A percentile compares a stretch with the other conserved stretches of the same genome.
Conservation (phyloP, 1,284 basidiomycete species). For the Amylostereum areolatum region DNA sequence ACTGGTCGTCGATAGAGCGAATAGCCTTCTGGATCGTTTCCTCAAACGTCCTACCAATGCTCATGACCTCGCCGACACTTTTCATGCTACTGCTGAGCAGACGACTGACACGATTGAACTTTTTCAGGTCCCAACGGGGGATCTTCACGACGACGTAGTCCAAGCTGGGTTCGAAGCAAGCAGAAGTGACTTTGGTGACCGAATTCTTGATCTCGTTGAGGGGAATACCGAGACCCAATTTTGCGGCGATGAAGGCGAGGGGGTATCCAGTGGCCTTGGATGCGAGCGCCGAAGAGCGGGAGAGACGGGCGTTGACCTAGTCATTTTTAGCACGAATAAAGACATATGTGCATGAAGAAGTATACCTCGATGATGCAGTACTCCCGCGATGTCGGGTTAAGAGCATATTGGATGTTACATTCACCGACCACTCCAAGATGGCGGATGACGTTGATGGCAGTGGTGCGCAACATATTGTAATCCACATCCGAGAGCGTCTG, state of each 20-base stretch:
- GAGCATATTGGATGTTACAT: slow-evolving; percentile 98
- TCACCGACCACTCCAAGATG: slow-evolving; percentile 97
- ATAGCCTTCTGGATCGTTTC: slow-evolving; percentile 99
- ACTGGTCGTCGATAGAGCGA: slow-evolving; percentile 91
- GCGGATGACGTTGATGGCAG: slow-evolving; percentile 96
- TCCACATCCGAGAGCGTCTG: slow-evolving; percentile 97
- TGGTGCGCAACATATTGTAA: slow-evolving; percentile 98
- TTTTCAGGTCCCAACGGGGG: slow-evolving; percentile 97
- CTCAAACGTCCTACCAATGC: slow-evolving; percentile 96
- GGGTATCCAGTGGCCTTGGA: slow-evolving; percentile 99
- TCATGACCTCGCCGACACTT: slow-evolving; percentile 99
- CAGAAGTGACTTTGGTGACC: slow-evolving; percentile 93
- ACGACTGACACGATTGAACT: slow-evolving; percentile 90
- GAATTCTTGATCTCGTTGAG: slow-evolving; percentile 98
- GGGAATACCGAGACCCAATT: slow-evolving; percentile 94
- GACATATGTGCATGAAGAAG: neutral
- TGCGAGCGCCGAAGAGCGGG: slow-evolving; percentile 94
- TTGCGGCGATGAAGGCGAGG: slow-evolving; percentile 96
- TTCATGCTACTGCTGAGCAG: slow-evolving; percentile 95
- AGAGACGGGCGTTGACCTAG: slow-evolving; percentile 96
- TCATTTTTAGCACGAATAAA: slow-evolving; percentile 1
- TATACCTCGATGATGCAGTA: slow-evolving; percentile 96
- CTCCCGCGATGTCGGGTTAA: slow-evolving; percentile 92
- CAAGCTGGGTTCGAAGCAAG: slow-evolving; percentile 97
- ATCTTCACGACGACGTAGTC: slow-evolving; percentile 99